Evolutionary conservation across 108 stramenopile species (phyloP), one percentile per base, ranked within the genome.

Genomic region (Cyclotella baltica): DNA sequence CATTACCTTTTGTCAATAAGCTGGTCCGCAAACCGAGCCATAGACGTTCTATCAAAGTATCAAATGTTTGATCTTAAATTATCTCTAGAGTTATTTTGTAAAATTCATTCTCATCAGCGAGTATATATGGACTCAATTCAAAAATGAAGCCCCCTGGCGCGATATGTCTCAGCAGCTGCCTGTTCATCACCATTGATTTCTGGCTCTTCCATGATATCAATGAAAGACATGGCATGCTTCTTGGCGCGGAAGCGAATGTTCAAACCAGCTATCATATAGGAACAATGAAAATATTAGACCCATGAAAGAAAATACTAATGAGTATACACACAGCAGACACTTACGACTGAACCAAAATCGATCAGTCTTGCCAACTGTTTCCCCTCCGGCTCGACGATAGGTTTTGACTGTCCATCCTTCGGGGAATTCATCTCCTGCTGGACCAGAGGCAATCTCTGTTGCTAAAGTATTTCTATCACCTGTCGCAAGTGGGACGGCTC

Each of bases 311-410:
- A 43, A 43, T 43, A 43, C 13, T 13, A 43, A 43, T 11, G 40
- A 43, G 13, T 11, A 25, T n/a, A 22, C 4, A 56, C 11, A 27
- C n/a, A 56, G 55, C 1, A 56, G 25, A 27, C 25, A 25, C 59
- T 61, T 61, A 61, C 59, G 83, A 34, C 64, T 67, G 64, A 83
- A 83, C 83, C 83, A 83, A 56, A 83, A 83, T 11, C 83, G 58
- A 70, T 83, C 83, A 13, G 83, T 83, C 50, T 83, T 83, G 31
- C 83, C 83, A 27, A 83, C 68, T 1, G 83, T 83, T 35, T 83
- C 83, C 10, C 83, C 83, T 46, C 83, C 83, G 1, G 83, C 76
- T 23, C 83, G 76, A 4, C 83, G 67, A 28, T 83, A 83, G 3
- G 83, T 83, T 48, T 83, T 83, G 3, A 83, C 57, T 19, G 75